Evolutionary conservation across 2,329 filamentous ascomycete species (phyloP), one percentile per base, ranked within the genome.

Genomic region (Calycina herbarum): DNA sequence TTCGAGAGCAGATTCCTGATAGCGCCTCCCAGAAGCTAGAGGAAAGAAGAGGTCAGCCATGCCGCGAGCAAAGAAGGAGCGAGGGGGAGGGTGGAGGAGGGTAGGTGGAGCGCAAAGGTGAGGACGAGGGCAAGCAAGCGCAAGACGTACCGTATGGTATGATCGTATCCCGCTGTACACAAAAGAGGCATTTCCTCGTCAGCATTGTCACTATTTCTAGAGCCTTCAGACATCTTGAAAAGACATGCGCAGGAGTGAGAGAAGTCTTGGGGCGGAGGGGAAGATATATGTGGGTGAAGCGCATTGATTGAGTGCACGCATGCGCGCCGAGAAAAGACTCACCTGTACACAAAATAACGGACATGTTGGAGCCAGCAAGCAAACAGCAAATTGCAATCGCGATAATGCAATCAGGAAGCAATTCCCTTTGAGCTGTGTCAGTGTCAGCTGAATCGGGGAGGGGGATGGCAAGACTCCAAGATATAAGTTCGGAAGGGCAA

Each of bases 1-100:
- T 99, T 70, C 95, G 92, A 54, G 93, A 97, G 81, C 95, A 99
- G 74, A 99, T 98, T 63, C 95, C 95, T 11, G 94, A 97, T 64
- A 99, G 86, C 1, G 95, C 95, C 80, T 99, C 95, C 95, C 95
- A 99, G 82, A 99, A 99, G 70, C 93, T 96, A 57, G 24, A 20
- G 7, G 51, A 5, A 24, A 57, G n/a, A 58, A 70, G 40, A 68
- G 62, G 61, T 15, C 27, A 38, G 58, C 51, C 27, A 67, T 59
- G 68, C 8, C 27, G 45, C 2, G n/a, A 11, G 45, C 13, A 11
- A 11, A 51, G n/a, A 11, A 38, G 45, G 45, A 24, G n/a, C 7
- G 20, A 24, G 45, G 17, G 45, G 17, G 7, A 13, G 45, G n/a
- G 45, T 20, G 8, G 45, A 24, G 6, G 20, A n/a, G 17, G n/a